Evolutionary conservation across 495 filamentous ascomycete species (phyloP).

Genomic region (Hypoxylon perforatum): DNA sequence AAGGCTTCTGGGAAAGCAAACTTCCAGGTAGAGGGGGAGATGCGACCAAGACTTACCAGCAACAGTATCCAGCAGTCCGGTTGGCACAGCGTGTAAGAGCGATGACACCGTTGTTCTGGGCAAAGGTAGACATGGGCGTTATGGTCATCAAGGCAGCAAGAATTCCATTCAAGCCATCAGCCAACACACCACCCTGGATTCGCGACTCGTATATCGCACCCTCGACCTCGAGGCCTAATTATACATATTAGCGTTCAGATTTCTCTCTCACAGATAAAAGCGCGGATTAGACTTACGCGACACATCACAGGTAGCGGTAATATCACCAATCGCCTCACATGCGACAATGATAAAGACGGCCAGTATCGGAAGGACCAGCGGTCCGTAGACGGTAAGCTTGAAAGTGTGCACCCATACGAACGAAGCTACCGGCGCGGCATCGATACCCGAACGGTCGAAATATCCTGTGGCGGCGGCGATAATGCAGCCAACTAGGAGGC

Average conservation of each 20-base stretch:
- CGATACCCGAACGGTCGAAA: constrained; percentile 77
- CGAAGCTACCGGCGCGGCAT: constrained; percentile 75
- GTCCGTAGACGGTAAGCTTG: constrained; percentile 80
- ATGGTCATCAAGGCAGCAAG: constrained; percentile 86
- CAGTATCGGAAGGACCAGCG: constrained; percentile 83
- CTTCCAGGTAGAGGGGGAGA: no score
- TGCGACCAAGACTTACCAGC: constrained; percentile 51
- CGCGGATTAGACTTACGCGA: no score
- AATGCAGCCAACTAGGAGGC: constrained; percentile 86
- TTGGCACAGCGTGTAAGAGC: constrained; percentile 90
- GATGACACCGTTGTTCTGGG: constrained; percentile 95
- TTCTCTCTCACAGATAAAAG: no score
- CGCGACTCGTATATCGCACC: constrained; percentile 85
- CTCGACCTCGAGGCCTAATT: constrained; percentile 82
- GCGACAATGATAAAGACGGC: constrained; percentile 89
- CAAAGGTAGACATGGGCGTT: constrained; percentile 79
- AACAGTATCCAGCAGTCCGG: constrained; percentile 81
- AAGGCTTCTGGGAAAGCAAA: not conserved
- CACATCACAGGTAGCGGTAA: constrained; percentile 81
- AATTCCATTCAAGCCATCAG: constrained; percentile 85
- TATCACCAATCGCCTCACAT: constrained; percentile 90
- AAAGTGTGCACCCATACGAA: constrained; percentile 96
- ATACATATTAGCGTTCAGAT: no score
- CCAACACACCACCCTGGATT: constrained; percentile 89
- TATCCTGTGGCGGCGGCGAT: constrained; percentile 87